phyloP scores from a whole-genome alignment of 164 flowering plant species.

The Chimonanthus salicifolius region DNA sequence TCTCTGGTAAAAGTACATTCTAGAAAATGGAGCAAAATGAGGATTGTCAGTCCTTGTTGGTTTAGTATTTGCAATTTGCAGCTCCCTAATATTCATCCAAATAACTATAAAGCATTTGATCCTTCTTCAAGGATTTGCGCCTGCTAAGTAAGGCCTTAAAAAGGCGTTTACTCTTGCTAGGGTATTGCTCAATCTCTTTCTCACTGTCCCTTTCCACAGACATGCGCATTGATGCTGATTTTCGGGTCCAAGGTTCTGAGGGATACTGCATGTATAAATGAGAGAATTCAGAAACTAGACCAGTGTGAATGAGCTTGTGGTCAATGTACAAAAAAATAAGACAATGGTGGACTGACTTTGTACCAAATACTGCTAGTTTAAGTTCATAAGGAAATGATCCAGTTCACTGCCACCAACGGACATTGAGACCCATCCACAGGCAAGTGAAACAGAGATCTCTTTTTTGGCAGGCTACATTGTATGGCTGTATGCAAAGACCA shows the following conservation, averaged over 20 bases:
- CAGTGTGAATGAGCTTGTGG: background rate
- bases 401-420: no score
- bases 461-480: no score
- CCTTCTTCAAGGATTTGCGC: conserved; percentile 64
- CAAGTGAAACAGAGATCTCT: no score
- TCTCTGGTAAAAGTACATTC: background rate
- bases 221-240: conserved; percentile 58
- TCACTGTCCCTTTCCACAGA: conserved; percentile 33
- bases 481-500: no score
- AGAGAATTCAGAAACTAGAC: background rate
- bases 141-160: conserved; percentile 64
- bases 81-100: conserved; percentile 47
- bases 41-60: background rate
- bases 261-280: conserved; percentile 34
- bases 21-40: background rate
- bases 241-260: conserved; percentile 38
- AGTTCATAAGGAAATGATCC: no score
- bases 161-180: conserved; percentile 58
- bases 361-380: no score
- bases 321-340: background rate
- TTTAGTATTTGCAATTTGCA: no score
- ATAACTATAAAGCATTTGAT: conserved; percentile 52
- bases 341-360: no score
- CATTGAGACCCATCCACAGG: no score
- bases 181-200: conserved; percentile 45